Evolutionary conservation across 176 grass and related monocot genomes (phyloP).

Genomic region (Zea luxurians): DNA sequence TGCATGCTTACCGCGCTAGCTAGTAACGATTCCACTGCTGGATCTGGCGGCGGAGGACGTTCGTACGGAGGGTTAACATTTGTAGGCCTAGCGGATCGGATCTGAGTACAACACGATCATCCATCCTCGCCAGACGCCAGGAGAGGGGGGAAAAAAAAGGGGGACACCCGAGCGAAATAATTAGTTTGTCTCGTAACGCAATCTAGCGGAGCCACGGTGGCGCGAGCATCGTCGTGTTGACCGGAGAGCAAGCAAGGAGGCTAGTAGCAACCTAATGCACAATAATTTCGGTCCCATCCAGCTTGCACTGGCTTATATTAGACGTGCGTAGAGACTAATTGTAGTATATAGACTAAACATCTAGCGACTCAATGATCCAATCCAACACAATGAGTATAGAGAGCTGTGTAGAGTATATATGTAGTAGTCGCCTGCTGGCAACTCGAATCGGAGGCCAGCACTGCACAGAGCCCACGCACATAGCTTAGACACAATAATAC

Average conservation of each 20-base stretch:
- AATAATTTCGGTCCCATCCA: slow-evolving; percentile 9
- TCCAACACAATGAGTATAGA: neutral
- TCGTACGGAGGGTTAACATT: neutral
- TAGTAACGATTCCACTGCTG: neutral
- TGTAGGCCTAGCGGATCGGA: neutral
- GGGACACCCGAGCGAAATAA: neutral
- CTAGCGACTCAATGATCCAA: slow-evolving; percentile 36
- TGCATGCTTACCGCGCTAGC: neutral
- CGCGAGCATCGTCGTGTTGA: slow-evolving; percentile 8
- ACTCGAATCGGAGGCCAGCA: neutral
- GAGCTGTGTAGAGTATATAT: too few species aligned
- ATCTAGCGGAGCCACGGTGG: slow-evolving; percentile 41
- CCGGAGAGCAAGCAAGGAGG: neutral
- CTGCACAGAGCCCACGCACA: too few species aligned
- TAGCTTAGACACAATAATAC: too few species aligned
- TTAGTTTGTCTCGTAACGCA: neutral
- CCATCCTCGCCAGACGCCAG: neutral
- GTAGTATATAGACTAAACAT: too few species aligned
- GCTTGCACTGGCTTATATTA: neutral
- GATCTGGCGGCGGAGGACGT: neutral
- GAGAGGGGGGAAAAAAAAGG: accelerated
- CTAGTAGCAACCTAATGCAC: neutral
- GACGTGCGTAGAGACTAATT: neutral
- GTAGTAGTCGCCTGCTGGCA: neutral
- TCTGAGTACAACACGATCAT: neutral